Evolutionary conservation across 2,329 filamentous ascomycete species (phyloP).

Genomic region (Emergomyces orientalis): DNA sequence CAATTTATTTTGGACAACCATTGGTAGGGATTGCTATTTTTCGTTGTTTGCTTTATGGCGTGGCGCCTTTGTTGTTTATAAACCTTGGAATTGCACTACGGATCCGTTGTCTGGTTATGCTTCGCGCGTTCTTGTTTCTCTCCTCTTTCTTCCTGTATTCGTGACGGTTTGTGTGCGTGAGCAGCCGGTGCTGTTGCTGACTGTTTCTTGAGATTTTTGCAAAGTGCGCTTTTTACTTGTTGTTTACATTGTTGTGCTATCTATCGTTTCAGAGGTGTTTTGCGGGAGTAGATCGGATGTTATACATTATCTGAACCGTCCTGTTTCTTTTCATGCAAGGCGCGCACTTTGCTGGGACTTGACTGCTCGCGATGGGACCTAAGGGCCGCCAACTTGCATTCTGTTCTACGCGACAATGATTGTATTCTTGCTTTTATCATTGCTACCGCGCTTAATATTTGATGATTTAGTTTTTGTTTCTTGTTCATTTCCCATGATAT

Average conservation of each 20-base stretch:
- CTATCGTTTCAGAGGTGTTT: neutral
- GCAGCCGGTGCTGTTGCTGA: neutral
- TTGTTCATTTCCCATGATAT: neutral
- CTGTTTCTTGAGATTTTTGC: neutral
- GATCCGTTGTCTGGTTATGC: neutral
- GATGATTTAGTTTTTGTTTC: neutral
- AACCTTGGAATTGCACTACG: slow-evolving; percentile 2
- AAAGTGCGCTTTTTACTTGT: neutral
- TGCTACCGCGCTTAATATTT: neutral
- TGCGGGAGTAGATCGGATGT: neutral
- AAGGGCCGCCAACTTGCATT: neutral
- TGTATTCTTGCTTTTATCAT: neutral
- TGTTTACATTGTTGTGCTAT: neutral
- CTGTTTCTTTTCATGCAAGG: neutral
- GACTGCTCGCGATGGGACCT: neutral
- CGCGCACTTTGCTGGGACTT: neutral
- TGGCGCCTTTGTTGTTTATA: slow-evolving; percentile 4
- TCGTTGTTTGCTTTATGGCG: slow-evolving; percentile 11
- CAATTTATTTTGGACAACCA: slow-evolving; percentile 1
- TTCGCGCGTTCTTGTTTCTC: neutral
- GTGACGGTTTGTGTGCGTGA: neutral
- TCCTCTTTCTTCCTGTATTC: neutral
- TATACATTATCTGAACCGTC: neutral
- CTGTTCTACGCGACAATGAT: neutral
- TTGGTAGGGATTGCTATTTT: slow-evolving; percentile 8